Evolutionary conservation across 257 asterid species (phyloP).

Genomic region (Linderniella brevidens): DNA sequence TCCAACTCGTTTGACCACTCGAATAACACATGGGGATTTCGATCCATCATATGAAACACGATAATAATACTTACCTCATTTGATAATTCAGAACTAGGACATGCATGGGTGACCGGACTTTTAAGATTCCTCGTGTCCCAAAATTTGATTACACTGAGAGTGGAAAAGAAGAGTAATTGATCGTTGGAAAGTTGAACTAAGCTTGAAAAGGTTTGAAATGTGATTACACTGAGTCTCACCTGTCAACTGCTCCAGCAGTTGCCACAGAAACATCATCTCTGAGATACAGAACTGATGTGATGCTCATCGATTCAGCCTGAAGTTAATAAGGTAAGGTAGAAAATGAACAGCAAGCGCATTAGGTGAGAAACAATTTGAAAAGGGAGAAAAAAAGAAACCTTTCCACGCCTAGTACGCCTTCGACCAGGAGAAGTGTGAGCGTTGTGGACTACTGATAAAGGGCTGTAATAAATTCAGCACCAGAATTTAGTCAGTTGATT

Average conservation of each 20-base stretch:
- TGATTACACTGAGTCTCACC: no score
- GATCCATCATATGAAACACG: not conserved
- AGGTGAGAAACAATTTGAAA: not conserved
- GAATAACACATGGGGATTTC: no score
- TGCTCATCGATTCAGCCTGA: constrained; percentile 63
- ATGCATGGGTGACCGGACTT: constrained; percentile 56
- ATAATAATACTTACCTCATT: constrained; percentile 26
- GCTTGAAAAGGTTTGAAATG: no score
- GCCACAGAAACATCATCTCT: constrained; percentile 77
- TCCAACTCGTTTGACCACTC: no score
- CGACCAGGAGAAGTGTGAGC: constrained; percentile 52
- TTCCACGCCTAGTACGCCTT: constrained; percentile 46
- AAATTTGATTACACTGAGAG: constrained; percentile 51
- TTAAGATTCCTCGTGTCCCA: constrained; percentile 86
- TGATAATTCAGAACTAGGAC: constrained; percentile 36
- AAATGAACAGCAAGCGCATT: constrained; percentile 7
- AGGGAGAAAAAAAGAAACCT: constrained; percentile 32
- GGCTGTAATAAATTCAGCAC: constrained; percentile 25
- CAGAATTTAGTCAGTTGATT: no score
- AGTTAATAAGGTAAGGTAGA: constrained; percentile 7
- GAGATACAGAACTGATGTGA: constrained; percentile 81
- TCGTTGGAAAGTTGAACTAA: no score
- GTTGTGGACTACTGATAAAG: constrained; percentile 35
- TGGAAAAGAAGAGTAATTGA: constrained; percentile 1
- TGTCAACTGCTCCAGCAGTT: constrained; percentile 98